Evolutionary conservation across 2,329 filamentous ascomycete genomes (phyloP).

Genomic region (Epichloe uncinata): DNA sequence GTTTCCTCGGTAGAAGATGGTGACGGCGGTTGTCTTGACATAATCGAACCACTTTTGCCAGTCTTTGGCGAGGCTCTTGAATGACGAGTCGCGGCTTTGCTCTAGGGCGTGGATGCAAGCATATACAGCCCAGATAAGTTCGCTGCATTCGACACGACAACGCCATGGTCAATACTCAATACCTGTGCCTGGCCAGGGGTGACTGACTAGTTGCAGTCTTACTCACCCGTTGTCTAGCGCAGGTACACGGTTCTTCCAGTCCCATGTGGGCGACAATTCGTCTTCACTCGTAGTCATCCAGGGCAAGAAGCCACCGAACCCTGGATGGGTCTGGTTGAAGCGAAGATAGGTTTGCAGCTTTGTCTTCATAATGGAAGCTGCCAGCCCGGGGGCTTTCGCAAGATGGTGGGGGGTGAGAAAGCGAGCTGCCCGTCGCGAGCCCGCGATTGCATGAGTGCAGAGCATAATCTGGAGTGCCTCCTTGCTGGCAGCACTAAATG

Average conservation of each 20-base stretch:
- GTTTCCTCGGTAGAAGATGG: constrained; percentile 24
- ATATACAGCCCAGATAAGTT: constrained; percentile 30
- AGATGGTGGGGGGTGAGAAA: constrained; percentile 24
- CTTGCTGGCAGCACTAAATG: constrained; percentile 26
- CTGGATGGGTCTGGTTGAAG: constrained; percentile 28
- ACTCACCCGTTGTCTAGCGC: constrained; percentile 26
- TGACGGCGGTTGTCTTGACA: constrained; percentile 21
- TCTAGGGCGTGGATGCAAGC: constrained; percentile 24
- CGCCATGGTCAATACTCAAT: neutral
- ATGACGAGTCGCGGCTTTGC: constrained; percentile 11
- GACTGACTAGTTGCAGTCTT: neutral
- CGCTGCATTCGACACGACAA: constrained; percentile 12
- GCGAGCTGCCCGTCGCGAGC: constrained; percentile 22
- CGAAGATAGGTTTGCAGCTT: constrained; percentile 26
- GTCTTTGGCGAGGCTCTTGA: constrained; percentile 16
- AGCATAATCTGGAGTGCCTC: constrained; percentile 30
- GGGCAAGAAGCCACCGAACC: constrained; percentile 27
- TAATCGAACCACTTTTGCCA: constrained; percentile 30
- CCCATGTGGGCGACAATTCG: constrained; percentile 20
- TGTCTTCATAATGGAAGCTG: constrained; percentile 21
- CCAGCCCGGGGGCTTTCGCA: constrained; percentile 18
- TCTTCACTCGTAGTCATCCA: constrained; percentile 21
- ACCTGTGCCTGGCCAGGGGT: neutral
- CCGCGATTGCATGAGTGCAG: constrained; percentile 26
- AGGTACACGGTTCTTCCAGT: constrained; percentile 26